Evolutionary conservation across 2,329 filamentous ascomycete genomes (phyloP), one percentile per base, ranked within the genome.

Genomic region (Cryphonectria parasitica): DNA sequence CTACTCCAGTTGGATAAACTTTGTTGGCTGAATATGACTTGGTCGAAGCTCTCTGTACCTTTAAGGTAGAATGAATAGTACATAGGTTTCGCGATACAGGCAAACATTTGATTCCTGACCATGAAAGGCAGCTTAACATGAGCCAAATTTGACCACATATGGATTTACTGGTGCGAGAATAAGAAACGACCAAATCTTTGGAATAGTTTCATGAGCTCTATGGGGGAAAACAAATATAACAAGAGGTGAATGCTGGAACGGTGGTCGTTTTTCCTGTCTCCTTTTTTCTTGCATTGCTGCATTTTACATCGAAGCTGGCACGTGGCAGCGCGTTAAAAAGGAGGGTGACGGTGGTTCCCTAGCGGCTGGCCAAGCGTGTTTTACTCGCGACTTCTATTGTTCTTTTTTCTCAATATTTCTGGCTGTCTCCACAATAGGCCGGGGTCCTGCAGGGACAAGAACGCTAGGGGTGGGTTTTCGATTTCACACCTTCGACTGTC

Each of bases 321-420:
- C 63, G 63, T 64, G 63, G 41, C 63, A 52, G 8, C 63, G 63
- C 63, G 63, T 52, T 43, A 64, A 34, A 34, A 15, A 64, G 39
- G 41, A 64, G 13, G 19, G 31, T 7, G n/a, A 13, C 28, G 61
- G 36, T 17, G 25, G 36, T 45, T n/a, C 36, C 31, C 22, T 22
- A 64, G 36, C 41, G 61, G 63, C 43, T 31, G 41, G 63, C 11
- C 34, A 28, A 52, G 63, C 63, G 63, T 64, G 63, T 64, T 31
- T 52, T 6, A 36, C 25, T 49, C 63, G 63, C 63, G 63, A 45
- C 63, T 64, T 43, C 28, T 43, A 64, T 64, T 45, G 15, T 64
- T 64, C 62, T 49, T 64, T 45, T 36, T 39, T 34, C n/a, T 28
- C 43, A 45, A 31, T 49, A 49, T 49, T 64, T 64, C 28, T 64